Conservation (phyloP, 805 yeast genomes). For the Brettanomyces anomalus region DNA sequence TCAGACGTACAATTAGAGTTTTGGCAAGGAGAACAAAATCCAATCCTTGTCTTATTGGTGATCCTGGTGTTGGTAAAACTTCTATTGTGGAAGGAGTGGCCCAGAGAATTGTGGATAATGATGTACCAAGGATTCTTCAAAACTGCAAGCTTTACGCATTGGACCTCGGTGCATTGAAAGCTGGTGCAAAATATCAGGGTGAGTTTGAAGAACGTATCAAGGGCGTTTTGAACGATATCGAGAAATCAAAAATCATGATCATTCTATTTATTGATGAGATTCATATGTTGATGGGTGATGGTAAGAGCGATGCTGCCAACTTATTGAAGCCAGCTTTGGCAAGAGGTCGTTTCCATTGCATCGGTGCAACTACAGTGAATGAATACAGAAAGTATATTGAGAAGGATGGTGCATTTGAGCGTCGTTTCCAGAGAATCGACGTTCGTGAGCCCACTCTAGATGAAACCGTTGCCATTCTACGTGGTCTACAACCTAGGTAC, state of each 20-base stretch:
- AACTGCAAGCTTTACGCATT: conserved; percentile 76
- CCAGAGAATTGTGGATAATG: conserved; percentile 90
- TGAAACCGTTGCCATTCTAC: conserved; percentile 90
- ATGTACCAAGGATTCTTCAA: conserved; percentile 83
- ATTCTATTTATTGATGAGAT: conserved; percentile 94
- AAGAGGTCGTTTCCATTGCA: conserved; percentile 91
- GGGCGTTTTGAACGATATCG: conserved; percentile 92
- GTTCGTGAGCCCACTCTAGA: conserved; percentile 88
- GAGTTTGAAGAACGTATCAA: conserved; percentile 97
- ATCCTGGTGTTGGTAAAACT: conserved; percentile 99
- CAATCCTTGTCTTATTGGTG: conserved; percentile 94
- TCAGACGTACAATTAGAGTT: conserved; percentile 88
- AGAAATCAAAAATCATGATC: conserved; percentile 76
- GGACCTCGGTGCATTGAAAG: conserved; percentile 93
- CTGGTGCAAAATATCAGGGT: conserved; percentile 98
- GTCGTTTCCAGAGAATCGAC: conserved; percentile 96
- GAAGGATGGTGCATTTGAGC: conserved; percentile 97
- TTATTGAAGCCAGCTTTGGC: conserved; percentile 95
- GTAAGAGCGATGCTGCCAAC: conserved; percentile 95
- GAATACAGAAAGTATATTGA: conserved; percentile 90
- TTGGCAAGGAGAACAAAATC: conserved; percentile 96
- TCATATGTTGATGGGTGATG: conserved; percentile 99
- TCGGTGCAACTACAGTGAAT: conserved; percentile 94
- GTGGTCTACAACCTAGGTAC: conserved; percentile 92
- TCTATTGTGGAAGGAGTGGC: conserved; percentile 98